These are phyloP conservation scores for Diaporthe citrichinensis DNA, from an alignment of 2,329 filamentous ascomycete genomes.

Conservation along the genomic window DNA sequence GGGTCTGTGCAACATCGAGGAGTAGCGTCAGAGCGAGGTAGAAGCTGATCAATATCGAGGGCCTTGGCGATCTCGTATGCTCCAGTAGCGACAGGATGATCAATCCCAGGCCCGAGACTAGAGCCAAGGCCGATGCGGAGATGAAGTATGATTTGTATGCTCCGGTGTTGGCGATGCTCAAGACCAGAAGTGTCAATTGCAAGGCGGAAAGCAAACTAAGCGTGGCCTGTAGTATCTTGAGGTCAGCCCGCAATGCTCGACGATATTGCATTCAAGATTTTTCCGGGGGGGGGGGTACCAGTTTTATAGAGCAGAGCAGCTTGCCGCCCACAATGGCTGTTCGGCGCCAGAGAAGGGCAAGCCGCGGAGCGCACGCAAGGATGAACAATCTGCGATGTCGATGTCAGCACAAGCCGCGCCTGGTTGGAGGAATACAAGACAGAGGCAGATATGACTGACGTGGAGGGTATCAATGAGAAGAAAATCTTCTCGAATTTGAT, in stretches of 20 bases:
- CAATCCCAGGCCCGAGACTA: constrained; percentile 49
- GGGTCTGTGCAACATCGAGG: constrained; percentile 57
- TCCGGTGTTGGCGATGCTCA: constrained; percentile 31
- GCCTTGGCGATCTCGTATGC: constrained; percentile 52
- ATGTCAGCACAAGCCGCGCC: constrained; percentile 51
- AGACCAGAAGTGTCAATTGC: not conserved
- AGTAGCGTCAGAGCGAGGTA: constrained; percentile 60
- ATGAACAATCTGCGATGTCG: constrained; percentile 27
- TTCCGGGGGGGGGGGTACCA: not conserved
- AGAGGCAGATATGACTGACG: constrained; percentile 49
- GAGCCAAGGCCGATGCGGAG: constrained; percentile 43
- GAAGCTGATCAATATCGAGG: constrained; percentile 58
- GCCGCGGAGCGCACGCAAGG: not conserved
- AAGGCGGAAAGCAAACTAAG: not conserved
- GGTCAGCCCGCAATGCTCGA: not conserved
- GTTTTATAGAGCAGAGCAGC: not conserved
- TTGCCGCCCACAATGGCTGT: not conserved
- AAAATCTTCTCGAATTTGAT: constrained; percentile 63
- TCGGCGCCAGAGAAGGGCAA: not conserved
- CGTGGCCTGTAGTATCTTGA: not conserved
- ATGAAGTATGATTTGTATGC: constrained; percentile 40
- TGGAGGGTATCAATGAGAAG: constrained; percentile 59
- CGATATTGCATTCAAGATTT: too few relatives aligned
- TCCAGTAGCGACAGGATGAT: constrained; percentile 50
- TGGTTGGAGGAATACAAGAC: constrained; percentile 46